phyloP scores from a whole-genome alignment of 2,329 filamentous ascomycete species.

The Pyrenophora seminiperda region DNA sequence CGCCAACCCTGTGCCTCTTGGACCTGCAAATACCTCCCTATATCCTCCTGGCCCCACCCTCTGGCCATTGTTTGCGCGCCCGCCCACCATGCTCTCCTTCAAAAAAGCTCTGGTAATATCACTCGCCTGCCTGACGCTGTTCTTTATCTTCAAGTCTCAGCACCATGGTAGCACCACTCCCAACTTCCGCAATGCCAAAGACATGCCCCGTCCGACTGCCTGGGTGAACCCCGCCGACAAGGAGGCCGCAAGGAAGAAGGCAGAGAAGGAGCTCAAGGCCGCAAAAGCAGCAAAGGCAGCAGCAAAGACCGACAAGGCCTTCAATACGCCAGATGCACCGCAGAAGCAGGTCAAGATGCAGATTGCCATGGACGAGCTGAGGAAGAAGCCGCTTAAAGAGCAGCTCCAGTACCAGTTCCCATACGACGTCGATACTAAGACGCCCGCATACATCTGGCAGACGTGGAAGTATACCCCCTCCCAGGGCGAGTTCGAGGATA shows the following conservation, averaged over 20 bases:
- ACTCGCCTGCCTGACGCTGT: constrained; percentile 68
- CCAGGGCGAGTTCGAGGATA: constrained; percentile 72
- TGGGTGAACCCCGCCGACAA: constrained; percentile 36
- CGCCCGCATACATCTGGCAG: constrained; percentile 98
- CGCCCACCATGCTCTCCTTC: constrained; percentile 73
- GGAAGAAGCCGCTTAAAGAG: constrained; percentile 73
- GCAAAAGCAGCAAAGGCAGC: constrained; percentile 10
- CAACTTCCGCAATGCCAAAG: constrained; percentile 41
- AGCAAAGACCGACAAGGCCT: constrained; percentile 34
- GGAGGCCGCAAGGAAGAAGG: constrained; percentile 12
- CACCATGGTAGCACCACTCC: constrained; percentile 49
- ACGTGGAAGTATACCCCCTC: constrained; percentile 91
- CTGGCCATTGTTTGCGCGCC: constrained; percentile 1
- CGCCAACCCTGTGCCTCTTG: neutral
- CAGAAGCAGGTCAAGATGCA: constrained; percentile 58
- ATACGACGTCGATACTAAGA: constrained; percentile 85
- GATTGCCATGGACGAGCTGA: constrained; percentile 71
- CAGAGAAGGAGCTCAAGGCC: constrained; percentile 16
- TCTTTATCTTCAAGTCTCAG: constrained; percentile 71
- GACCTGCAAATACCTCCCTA: neutral
- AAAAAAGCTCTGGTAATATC: constrained; percentile 76
- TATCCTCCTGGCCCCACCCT: neutral
- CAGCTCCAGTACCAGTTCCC: constrained; percentile 91
- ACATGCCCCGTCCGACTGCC: constrained; percentile 44
- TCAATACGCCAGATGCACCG: constrained; percentile 36